Evolutionary conservation across 1,139 yeast genomes (phyloP), one percentile per base, ranked within the genome.

Genomic region (Yamadazyma triangularis): DNA sequence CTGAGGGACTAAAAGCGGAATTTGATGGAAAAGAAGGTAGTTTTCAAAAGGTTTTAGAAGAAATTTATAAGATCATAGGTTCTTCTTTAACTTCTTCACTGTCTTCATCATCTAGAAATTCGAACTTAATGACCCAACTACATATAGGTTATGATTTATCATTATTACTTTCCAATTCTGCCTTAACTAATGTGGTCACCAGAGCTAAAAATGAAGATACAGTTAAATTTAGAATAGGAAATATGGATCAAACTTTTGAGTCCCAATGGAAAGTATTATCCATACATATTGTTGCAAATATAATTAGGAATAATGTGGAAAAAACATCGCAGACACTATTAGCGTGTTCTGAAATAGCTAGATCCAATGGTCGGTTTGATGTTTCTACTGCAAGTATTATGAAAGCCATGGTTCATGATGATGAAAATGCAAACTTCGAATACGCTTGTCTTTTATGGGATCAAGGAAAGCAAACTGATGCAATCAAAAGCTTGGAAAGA

Each of bases 401-500:
- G 54, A 73, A 75, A 34, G 91, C 95, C 0, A 65, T 79, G 55
- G 65, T 70, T 11, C 50, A 60, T 24, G 63, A 69, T 23, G 64
- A 65, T 20, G 64, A 68, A 15, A 19, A 24, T 13, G 87, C 93
- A 1, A 80, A 78, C 36, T 64, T 83, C 24, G 96, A 88, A 51
- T 84, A 85, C 52, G 86, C 97, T 0, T 79, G 85, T 36, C 66
- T 93, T 7, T 56, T 88, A 29, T 91, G 98, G 97, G 81, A 79
- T 2, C 88, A 86, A 50, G 96, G 95, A 1, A 93, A 87, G 40
- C 88, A 79, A 40, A 76, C 91, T 13, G 82, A 88, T 44, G 98
- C 98, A 0, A 70, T 91, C 25, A 77, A 82, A 32, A 69, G 78
- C 8, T 62, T 89, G 28, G 54, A 73, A 40, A 68, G 73, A 41